Conservation (phyloP, 2,329 filamentous ascomycete genomes). For the Trichoderma asperellum region DNA sequence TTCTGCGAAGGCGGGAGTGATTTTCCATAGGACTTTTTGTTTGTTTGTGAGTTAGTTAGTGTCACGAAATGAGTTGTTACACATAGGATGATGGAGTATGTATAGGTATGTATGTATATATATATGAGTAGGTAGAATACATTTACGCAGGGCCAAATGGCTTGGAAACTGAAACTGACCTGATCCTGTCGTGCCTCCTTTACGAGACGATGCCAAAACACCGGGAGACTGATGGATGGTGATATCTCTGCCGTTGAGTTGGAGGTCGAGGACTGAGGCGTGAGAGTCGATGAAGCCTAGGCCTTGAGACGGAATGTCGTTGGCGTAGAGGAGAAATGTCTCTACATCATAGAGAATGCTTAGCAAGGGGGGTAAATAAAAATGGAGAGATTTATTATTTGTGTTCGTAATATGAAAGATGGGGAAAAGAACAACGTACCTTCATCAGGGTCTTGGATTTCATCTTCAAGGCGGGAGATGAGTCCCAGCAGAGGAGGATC, state of each 20-base stretch:
- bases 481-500: conserved; percentile 30
- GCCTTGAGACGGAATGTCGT: conserved; percentile 71
- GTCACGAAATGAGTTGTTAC: background rate
- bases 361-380: background rate
- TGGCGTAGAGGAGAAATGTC: conserved; percentile 84
- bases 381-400: no score
- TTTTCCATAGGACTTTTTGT: conserved; percentile 81
- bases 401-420: background rate
- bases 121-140: no score
- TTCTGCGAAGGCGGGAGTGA: conserved; percentile 78
- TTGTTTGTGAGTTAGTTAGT: background rate
- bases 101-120: background rate
- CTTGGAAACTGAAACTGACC: conserved; percentile 45
- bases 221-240: conserved; percentile 82
- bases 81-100: background rate
- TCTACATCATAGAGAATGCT: conserved; percentile 55
- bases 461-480: conserved; percentile 44
- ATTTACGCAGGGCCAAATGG: no score
- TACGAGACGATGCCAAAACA: conserved; percentile 75
- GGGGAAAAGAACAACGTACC: conserved; percentile 37
- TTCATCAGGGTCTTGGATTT: conserved; percentile 56
- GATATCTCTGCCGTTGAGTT: conserved; percentile 70
- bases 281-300: conserved; percentile 84
- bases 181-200: conserved; percentile 61
- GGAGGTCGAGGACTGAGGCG: conserved; percentile 66